Base-by-base conservation (phyloP, 139 green algal species). In the Auxenochlorella pyrenoidosa region DNA sequence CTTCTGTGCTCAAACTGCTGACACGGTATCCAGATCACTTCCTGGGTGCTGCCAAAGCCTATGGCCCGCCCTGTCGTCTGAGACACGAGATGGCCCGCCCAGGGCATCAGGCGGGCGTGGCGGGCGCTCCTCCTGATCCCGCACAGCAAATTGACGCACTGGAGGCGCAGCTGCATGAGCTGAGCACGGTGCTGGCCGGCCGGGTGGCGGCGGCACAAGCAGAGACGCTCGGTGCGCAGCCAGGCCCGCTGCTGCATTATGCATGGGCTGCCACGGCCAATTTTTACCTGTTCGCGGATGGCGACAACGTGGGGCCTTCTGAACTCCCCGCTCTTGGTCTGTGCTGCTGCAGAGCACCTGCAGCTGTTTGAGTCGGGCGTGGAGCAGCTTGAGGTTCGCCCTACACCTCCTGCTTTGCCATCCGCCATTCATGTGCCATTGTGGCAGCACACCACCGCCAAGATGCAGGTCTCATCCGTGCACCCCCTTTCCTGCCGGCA, bases 301-400 rank as follows among this genome's bases (percentile, higher is more conserved):
- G n/a, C n/a, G n/a, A n/a, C n/a, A n/a, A n/a, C n/a, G n/a, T n/a
- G n/a, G n/a, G n/a, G n/a, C n/a, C n/a, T n/a, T n/a, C n/a, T n/a
- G n/a, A n/a, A n/a, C n/a, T n/a, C n/a, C n/a, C n/a, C n/a, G n/a
- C n/a, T n/a, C n/a, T n/a, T n/a, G n/a, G n/a, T 54, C 47, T 54
- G 47, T 10, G 6, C 47, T 54, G 34, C 5, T 30, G 70, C 70
- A 76, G 70, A 83, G 51, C 75, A 89, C 76, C 30, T 78, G 44
- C 30, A 68, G 82, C 47, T 89, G 47, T 65, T 89, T 1, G 76
- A 66, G 44, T 34, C 77, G 1, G 85, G 76, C 15, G 85, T 86
- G 41, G 65, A 81, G 36, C n/a, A 38, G 32, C 21, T 89, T 2
- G 43, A 76, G 60, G 44, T 85, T 32, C 10, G 30, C 32, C 12